These are phyloP conservation scores for Sporothrix pseudoabietina DNA, from an alignment of 2,329 filamentous ascomycete species.

Conservation along the genomic window DNA sequence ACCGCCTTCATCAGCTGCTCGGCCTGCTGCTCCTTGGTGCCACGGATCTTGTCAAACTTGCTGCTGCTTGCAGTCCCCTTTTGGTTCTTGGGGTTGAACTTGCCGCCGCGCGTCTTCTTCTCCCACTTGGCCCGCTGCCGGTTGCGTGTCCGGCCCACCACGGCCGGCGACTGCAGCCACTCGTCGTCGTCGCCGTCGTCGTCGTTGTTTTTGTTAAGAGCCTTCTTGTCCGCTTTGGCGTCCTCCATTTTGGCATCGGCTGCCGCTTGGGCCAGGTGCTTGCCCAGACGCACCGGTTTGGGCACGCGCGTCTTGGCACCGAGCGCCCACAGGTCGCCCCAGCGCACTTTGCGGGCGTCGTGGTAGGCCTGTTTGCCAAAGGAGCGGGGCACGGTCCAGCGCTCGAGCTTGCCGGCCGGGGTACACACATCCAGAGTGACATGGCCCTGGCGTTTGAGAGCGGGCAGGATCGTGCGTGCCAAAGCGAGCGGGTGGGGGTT, in stretches of 20 bases:
- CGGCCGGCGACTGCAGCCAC: neutral
- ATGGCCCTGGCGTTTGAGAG: slow-evolving; percentile 85
- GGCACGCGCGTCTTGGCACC: slow-evolving; percentile 82
- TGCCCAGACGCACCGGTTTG: slow-evolving; percentile 57
- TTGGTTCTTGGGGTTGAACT: neutral
- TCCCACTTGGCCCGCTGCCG: slow-evolving; percentile 9
- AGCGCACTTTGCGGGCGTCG: slow-evolving; percentile 84
- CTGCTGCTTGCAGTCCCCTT: neutral
- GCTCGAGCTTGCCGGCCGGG: slow-evolving; percentile 78
- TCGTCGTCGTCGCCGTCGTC: neutral
- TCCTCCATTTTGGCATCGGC: neutral
- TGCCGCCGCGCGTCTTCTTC: slow-evolving; percentile 20
- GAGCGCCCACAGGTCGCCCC: slow-evolving; percentile 95
- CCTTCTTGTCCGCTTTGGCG: neutral
- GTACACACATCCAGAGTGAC: slow-evolving; percentile 91
- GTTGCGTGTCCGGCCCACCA: slow-evolving; percentile 7
- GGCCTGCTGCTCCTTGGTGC: slow-evolving; percentile 43
- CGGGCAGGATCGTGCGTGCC: slow-evolving; percentile 75
- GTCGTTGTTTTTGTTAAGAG: neutral
- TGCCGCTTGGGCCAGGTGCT: neutral
- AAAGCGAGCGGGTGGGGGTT: slow-evolving; percentile 65
- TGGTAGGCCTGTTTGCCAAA: slow-evolving; percentile 82
- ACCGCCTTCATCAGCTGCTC: slow-evolving; percentile 42
- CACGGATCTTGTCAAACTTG: neutral
- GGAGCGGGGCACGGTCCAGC: slow-evolving; percentile 87